phyloP scores from a whole-genome alignment of 768 basidiomycete species.

The Boletus sp. region DNA sequence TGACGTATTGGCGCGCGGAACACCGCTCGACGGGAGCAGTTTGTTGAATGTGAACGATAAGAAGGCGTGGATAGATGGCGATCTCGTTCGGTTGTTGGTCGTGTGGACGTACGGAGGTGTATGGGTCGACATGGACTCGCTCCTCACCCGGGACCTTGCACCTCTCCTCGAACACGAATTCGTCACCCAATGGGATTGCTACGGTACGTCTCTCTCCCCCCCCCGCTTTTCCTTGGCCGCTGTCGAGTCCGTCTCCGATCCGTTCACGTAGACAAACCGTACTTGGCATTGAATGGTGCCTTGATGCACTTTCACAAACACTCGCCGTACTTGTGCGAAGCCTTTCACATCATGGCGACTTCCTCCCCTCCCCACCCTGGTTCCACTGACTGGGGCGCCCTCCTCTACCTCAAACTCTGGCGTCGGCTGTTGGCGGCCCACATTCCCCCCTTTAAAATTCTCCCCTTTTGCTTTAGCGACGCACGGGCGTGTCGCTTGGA shows the following conservation, averaged over 20 bases:
- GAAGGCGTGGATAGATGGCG: constrained; percentile 94
- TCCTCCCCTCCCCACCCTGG: constrained; percentile 68
- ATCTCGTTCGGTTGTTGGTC: constrained; percentile 82
- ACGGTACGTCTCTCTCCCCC: constrained; percentile 51
- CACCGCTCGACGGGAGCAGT: constrained; percentile 65
- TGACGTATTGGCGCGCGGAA: constrained; percentile 62
- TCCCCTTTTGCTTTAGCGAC: constrained; percentile 96
- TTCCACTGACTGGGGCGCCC: constrained; percentile 92
- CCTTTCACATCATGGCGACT: constrained; percentile 85
- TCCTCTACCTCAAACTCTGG: constrained; percentile 89
- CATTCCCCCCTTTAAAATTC: constrained; percentile 82
- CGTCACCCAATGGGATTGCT: constrained; percentile 99
- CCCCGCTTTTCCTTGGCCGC: not conserved
- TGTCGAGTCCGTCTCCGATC: not conserved
- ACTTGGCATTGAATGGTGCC: constrained; percentile 85
- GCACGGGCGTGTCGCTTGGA: constrained; percentile 88
- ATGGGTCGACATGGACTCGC: constrained; percentile 97
- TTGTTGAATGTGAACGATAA: constrained; percentile 62
- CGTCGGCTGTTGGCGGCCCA: constrained; percentile 70
- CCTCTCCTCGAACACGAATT: constrained; percentile 93
- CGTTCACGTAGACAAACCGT: constrained; percentile 57
- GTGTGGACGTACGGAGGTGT: constrained; percentile 90
- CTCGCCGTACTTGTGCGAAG: constrained; percentile 96
- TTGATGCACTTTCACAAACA: constrained; percentile 88
- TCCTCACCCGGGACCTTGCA: constrained; percentile 82